Conservation (phyloP, 169 alveolate species). For the Plasmodium gonderi region DNA sequence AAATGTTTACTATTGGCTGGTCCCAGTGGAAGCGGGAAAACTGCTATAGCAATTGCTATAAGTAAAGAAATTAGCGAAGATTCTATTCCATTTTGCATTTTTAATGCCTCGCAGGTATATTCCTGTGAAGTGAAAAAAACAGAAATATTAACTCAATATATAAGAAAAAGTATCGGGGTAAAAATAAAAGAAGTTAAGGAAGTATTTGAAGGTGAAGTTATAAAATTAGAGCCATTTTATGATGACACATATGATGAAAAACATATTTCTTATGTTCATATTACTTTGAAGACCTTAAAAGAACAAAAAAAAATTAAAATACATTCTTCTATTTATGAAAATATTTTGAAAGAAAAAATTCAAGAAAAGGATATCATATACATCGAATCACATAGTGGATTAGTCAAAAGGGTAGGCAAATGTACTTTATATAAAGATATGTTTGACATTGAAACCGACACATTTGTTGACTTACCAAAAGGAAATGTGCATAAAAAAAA, state of each 20-base stretch:
- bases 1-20: constrained; percentile 91
- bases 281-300: constrained; percentile 96
- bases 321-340: constrained; percentile 98
- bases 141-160: constrained; percentile 75
- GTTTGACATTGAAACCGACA: constrained; percentile 98
- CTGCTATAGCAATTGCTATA: constrained; percentile 99
- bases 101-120: constrained; percentile 75
- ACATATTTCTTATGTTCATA: constrained; percentile 93
- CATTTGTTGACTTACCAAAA: constrained; percentile 96
- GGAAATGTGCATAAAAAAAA: constrained; percentile 99
- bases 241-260: constrained; percentile 84
- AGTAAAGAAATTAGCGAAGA: constrained; percentile 97
- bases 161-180: constrained; percentile 97
- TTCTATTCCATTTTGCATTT: constrained; percentile 73
- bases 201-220: constrained; percentile 89
- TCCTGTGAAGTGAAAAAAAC: constrained; percentile 76
- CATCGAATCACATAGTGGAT: constrained; percentile 98
- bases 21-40: constrained; percentile 99
- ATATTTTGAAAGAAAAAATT: constrained; percentile 97
- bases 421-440: constrained; percentile 96
- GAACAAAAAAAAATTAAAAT: constrained; percentile 98
- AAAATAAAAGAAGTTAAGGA: constrained; percentile 98
- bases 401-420: constrained; percentile 97
- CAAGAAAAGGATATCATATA: constrained; percentile 97
- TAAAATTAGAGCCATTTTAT: constrained; percentile 75